These are phyloP conservation scores for Glebionis coronaria DNA, from an alignment of 129 eudicot species.

Conservation along the genomic window DNA sequence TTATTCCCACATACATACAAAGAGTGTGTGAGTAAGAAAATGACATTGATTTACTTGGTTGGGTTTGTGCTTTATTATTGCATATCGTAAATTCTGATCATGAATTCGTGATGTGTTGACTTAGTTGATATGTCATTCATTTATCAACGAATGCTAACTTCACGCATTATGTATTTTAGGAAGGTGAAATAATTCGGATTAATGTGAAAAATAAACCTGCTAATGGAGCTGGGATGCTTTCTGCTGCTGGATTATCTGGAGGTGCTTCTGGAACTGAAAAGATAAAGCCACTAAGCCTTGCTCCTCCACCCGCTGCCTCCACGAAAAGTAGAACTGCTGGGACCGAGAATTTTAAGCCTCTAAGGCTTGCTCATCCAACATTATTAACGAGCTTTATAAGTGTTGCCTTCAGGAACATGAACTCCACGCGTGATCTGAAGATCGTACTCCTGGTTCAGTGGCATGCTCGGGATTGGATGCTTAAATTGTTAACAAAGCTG, in stretches of 20 bases:
- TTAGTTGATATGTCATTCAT: not conserved
- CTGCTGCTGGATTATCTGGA: conserved; percentile 74
- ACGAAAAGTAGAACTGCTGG: conserved; percentile 54
- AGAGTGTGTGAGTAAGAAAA: not conserved
- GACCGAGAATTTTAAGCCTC: conserved; percentile 38
- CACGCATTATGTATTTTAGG: conserved; percentile 39
- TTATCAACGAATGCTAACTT: conserved; percentile 9
- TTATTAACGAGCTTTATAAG: no score
- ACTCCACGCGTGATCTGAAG: no score
- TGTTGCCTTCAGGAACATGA: no score
- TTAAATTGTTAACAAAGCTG: no score
- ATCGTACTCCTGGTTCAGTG: no score
- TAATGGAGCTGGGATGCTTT: conserved; percentile 90
- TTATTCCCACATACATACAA: not conserved
- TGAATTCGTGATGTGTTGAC: not conserved
- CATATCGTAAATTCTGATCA: not conserved
- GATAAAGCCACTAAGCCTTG: conserved; percentile 63
- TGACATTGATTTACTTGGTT: not conserved
- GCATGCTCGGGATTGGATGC: no score
- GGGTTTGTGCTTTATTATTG: not conserved
- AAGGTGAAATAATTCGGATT: conserved; percentile 96
- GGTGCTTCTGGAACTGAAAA: conserved; percentile 53
- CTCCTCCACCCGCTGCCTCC: conserved; percentile 72
- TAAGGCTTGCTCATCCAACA: conserved; percentile 81
- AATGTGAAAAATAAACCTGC: conserved; percentile 84